Evolutionary conservation across 169 alveolate species (phyloP).

Genomic region (Babesia sp.): DNA sequence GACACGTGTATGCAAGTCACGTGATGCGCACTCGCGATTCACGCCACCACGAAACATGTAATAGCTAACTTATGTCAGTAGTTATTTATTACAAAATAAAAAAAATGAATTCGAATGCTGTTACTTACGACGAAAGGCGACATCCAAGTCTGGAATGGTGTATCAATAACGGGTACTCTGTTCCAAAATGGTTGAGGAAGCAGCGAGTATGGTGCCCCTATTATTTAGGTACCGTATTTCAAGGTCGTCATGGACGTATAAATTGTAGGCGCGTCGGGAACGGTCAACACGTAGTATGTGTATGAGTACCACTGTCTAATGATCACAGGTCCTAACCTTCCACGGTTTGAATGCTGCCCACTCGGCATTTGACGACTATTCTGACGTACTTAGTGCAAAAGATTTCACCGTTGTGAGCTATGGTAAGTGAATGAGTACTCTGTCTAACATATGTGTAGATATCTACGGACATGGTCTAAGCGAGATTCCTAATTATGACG

Average conservation of each 20-base stretch:
- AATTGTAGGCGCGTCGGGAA: slow-evolving; percentile 72
- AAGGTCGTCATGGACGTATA: slow-evolving; percentile 72
- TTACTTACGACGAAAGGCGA: neutral
- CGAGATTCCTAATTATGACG: slow-evolving; percentile 72
- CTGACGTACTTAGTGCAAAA: slow-evolving; percentile 55
- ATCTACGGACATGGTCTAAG: slow-evolving; percentile 81
- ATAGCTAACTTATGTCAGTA: too few relatives aligned
- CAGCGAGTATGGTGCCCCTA: slow-evolving; percentile 74
- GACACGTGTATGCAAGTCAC: too few relatives aligned
- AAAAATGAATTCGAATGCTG: neutral
- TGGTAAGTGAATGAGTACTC: slow-evolving; percentile 58
- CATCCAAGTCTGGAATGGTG: slow-evolving; percentile 63
- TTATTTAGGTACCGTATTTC: slow-evolving; percentile 62
- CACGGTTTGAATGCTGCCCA: slow-evolving; percentile 79
- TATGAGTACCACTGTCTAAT: too few relatives aligned
- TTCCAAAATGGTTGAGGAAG: slow-evolving; percentile 71
- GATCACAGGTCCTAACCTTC: slow-evolving; percentile 65
- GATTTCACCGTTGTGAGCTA: slow-evolving; percentile 74
- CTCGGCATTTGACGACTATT: slow-evolving; percentile 70
- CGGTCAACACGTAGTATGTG: slow-evolving; percentile 28
- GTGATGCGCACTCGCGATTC: slow-evolving; percentile 9
- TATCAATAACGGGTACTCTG: slow-evolving; percentile 53
- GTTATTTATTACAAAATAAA: too few relatives aligned
- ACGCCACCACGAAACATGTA: slow-evolving; percentile 13
- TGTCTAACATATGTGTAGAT: slow-evolving; percentile 42